Evolutionary conservation across 1,284 basidiomycete genomes (phyloP), one percentile per base, ranked within the genome.

Genomic region (Erythrobasidium hasegawianum): DNA sequence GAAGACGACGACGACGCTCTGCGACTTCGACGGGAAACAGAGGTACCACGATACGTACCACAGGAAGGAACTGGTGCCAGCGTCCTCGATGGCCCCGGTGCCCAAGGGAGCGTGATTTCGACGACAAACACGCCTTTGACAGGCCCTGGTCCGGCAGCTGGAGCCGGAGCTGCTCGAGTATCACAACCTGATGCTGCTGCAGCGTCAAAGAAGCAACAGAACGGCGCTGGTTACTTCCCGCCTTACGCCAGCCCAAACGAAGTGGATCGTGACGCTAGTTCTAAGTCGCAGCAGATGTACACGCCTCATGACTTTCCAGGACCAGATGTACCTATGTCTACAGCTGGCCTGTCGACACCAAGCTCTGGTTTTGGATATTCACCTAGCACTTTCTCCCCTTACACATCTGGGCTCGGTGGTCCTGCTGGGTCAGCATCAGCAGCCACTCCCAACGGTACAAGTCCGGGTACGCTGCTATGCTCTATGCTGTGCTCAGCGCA

Each of bases 11-110:
- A 47, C 43, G n/a, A 29, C 3, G 47, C 26, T 2, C 58, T 49
- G 27, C 38, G 41, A 39, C 59, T 61, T 39, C 38, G 33, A 22
- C 59, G 59, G 26, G 59, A 61, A 49, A 54, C 50, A 10, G 49
- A 33, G 29, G 49, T 52, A 22, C 59, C 59, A 9, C 59, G 54
- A n/a, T 61, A 61, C 52, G 11, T 54, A 24, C 59, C 59, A 40
- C 10, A 49, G 1, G 16, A 49, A 33, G 59, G 59, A 27, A 55
- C 39, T n/a, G 59, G 59, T 38, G 41, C 45, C 59, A 54, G 54
- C 38, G 52, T 61, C 22, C 9, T 45, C 13, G 49, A 43, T 11
- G 38, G 39, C 14, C 14, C 27, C 16, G 29, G 45, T 11, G 49
- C 39, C 2, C 59, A 39, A 18, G 43, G 43, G 43, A n/a, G 22